Base-by-base conservation (phyloP, 2,329 filamentous ascomycete species). In the Hymenoscyphus albidus region DNA sequence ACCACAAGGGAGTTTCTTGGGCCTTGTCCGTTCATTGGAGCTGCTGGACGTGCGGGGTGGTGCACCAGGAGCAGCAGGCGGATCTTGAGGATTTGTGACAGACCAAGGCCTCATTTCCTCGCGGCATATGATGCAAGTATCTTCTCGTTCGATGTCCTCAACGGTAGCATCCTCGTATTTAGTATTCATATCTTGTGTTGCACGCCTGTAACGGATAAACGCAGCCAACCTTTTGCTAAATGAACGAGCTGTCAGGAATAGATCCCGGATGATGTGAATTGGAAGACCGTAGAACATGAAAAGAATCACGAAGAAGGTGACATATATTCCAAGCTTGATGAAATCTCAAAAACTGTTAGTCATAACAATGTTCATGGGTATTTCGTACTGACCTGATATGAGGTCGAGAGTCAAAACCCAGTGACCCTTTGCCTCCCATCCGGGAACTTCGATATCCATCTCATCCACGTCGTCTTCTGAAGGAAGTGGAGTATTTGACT, bases 81-180 rank as follows among this genome's bases (percentile, higher is more conserved):
- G 78, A 63, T 73, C 78, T 62, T 78, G 77, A 48, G 81, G 80
- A 62, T 82, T 82, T 40, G 80, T 81, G 18, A 75, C 71, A 65
- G 74, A 74, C 91, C 92, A 97, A 1, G 89, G 87, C 40, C 86
- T 86, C 95, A 99, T 99, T 69, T 96, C 92, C 76, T 99, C 95
- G 66, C 95, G 88, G 77, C 95, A 99, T 63, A 99, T 97, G 71
- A 99, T 99, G 77, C 95, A 99, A 2, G 95, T 96, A 73, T 96
- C 92, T 75, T 97, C 94, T 59, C 91, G 84, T 35, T 83, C 81
- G 31, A 99, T 85, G 69, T 99, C 94, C 70, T 96, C 92, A 1
- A 85, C 83, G 0, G 91, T 97, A 1, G 95, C 95, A 75, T 99
- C 95, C 4, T 91, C 90, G 75, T 97, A 98, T 72, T 86, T 82